Percentiles rank a stretch among this genome's conserved stretches.
Evolutionary conservation across 257 asterid species (phyloP).

Genomic region (Salvia rosmarinus): DNA sequence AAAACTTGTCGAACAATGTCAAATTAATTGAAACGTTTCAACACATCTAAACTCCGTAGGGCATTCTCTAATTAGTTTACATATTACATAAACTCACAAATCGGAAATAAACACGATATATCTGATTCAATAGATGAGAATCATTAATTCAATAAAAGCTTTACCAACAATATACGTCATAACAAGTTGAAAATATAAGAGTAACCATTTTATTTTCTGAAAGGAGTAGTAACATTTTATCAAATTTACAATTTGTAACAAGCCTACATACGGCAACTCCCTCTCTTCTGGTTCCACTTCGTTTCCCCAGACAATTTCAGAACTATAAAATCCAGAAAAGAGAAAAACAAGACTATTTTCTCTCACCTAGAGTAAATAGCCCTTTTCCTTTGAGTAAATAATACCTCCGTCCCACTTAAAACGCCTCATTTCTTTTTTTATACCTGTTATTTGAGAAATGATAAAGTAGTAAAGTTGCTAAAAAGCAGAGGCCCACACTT

Average conservation of each 20-base stretch:
- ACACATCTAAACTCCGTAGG: no score
- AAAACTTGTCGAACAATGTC: no score
- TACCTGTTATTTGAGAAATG: no score
- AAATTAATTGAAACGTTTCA: no score
- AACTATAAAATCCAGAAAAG: not conserved
- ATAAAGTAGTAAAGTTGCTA: no score
- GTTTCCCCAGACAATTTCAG: conserved; percentile 55
- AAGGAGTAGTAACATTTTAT: conserved; percentile 3
- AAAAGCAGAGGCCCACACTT: no score
- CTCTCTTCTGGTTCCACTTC: conserved; percentile 71
- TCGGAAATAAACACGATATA: no score
- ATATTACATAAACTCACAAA: no score
- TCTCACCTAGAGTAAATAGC: not conserved
- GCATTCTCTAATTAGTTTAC: no score
- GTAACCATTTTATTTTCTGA: not conserved
- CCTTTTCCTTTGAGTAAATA: not conserved
- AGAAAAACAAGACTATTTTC: not conserved
- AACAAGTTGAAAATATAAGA: not conserved
- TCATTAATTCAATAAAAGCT: not conserved
- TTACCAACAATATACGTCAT: not conserved
- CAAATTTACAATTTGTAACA: conserved; percentile 29
- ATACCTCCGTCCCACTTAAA: no score
- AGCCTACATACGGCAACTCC: not conserved
- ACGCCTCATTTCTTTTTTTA: no score
- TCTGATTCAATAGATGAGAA: not conserved